Evolutionary conservation across 2,329 filamentous ascomycete species (phyloP).

Genomic region (Tolypocladium endophyticum): DNA sequence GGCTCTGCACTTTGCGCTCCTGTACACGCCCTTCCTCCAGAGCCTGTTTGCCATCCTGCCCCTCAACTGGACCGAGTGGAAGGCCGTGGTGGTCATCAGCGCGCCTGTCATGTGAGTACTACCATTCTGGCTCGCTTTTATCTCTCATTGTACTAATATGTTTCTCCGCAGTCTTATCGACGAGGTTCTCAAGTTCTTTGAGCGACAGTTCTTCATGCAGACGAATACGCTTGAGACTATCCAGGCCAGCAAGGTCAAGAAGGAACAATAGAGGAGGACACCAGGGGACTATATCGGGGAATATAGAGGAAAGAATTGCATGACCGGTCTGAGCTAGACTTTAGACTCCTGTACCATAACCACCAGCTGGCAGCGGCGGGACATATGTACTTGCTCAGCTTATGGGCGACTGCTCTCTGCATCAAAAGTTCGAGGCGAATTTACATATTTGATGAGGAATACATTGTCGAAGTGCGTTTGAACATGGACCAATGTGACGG

Average conservation of each 20-base stretch:
- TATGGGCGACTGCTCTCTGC: neutral
- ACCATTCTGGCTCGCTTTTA: neutral
- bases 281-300: constrained; percentile 7
- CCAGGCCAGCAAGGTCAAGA: constrained; percentile 37
- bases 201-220: constrained; percentile 56
- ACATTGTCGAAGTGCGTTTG: neutral
- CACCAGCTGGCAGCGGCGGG: constrained; percentile 2
- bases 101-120: constrained; percentile 77
- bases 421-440: neutral
- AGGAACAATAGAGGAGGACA: constrained; percentile 35
- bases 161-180: constrained; percentile 56
- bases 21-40: constrained; percentile 88
- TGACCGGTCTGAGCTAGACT: constrained; percentile 12
- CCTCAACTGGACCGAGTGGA: constrained; percentile 79
- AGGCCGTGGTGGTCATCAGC: constrained; percentile 80
- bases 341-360: constrained; percentile 20
- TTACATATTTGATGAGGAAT: neutral
- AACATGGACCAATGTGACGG: neutral
- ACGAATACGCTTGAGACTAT: constrained; percentile 27
- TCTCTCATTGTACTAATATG: constrained; percentile 10
- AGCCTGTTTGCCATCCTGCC: constrained; percentile 83
- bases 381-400: neutral
- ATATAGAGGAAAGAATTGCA: constrained; percentile 7
- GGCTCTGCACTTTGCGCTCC: constrained; percentile 84
- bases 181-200: constrained; percentile 69